phyloP scores from a whole-genome alignment of 352 stramenopile species.

The Peronosclerospora sorghi region DNA sequence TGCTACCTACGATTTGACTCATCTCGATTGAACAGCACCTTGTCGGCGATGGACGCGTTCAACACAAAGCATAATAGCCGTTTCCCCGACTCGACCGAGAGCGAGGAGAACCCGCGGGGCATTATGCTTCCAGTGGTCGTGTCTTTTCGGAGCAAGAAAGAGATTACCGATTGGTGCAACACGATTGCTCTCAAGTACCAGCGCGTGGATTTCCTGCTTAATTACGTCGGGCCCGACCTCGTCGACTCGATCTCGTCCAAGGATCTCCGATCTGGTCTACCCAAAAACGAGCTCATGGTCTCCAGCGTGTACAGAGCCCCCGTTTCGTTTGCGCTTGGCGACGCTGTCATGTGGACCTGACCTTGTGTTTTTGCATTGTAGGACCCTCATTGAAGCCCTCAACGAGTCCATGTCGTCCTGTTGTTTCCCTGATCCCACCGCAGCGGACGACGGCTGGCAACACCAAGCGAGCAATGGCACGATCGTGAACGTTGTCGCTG shows the following conservation, averaged over 20 bases:
- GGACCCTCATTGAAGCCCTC: conserved; percentile 14
- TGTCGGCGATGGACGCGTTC: conserved; percentile 38
- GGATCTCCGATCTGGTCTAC: background rate
- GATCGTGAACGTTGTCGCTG: conserved; percentile 16
- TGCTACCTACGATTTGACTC: background rate
- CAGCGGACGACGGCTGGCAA: conserved; percentile 9
- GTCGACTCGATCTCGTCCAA: conserved; percentile 4
- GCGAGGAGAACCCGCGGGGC: conserved; percentile 29
- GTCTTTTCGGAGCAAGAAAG: conserved; percentile 29
- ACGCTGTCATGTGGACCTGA: no score
- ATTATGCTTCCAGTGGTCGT: conserved; percentile 46
- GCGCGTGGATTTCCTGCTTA: conserved; percentile 58
- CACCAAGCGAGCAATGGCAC: conserved; percentile 7
- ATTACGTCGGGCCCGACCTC: conserved; percentile 30
- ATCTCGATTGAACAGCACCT: conserved; percentile 18
- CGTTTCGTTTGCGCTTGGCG: background rate
- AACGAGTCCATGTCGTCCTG: conserved; percentile 16
- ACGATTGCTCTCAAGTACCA: conserved; percentile 47
- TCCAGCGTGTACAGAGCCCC: conserved; percentile 10
- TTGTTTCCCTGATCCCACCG: conserved; percentile 14
- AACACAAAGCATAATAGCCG: conserved; percentile 41
- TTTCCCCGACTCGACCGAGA: conserved; percentile 26
- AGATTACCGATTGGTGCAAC: conserved; percentile 49
- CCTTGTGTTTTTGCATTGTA: background rate
- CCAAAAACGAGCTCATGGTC: conserved; percentile 4